phyloP scores from a whole-genome alignment of 768 basidiomycete species.

The Gymnopilus junonius region DNA sequence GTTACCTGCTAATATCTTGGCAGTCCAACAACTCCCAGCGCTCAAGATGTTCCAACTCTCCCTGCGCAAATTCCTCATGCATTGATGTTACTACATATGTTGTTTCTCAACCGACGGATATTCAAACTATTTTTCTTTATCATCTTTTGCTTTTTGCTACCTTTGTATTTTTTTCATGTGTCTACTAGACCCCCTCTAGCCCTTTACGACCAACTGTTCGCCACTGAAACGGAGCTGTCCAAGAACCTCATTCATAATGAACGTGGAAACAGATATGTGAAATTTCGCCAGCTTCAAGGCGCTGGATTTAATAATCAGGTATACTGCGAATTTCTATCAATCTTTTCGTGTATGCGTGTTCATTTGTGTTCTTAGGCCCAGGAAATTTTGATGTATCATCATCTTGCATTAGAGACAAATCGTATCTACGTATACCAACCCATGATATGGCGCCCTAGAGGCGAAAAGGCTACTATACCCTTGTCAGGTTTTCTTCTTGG shows the following conservation, averaged over 20 bases:
- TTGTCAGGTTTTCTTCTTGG: conserved; percentile 48
- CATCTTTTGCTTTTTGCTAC: conserved; percentile 17
- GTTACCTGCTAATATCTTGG: not conserved
- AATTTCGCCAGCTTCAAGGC: conserved; percentile 49
- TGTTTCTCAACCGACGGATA: conserved; percentile 19
- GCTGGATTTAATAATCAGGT: conserved; percentile 57
- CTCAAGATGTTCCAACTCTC: not conserved
- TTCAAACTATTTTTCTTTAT: conserved; percentile 20
- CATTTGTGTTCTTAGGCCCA: conserved; percentile 37
- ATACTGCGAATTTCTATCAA: not conserved
- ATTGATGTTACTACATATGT: conserved; percentile 15
- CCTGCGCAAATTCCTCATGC: not conserved
- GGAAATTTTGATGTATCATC: conserved; percentile 50
- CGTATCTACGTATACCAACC: conserved; percentile 51
- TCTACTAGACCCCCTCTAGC: conserved; percentile 40
- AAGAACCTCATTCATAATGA: conserved; percentile 29
- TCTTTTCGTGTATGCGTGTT: not conserved
- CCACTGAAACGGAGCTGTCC: conserved; percentile 34
- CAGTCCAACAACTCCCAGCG: not conserved
- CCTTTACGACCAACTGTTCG: conserved; percentile 38
- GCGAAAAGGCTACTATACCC: conserved; percentile 42
- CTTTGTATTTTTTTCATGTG: conserved; percentile 36
- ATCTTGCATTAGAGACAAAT: conserved; percentile 42
- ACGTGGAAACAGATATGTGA: conserved; percentile 40
- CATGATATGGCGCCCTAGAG: conserved; percentile 48